Conservation (phyloP, 805 yeast genomes). For the Myxozyma monticola region DNA sequence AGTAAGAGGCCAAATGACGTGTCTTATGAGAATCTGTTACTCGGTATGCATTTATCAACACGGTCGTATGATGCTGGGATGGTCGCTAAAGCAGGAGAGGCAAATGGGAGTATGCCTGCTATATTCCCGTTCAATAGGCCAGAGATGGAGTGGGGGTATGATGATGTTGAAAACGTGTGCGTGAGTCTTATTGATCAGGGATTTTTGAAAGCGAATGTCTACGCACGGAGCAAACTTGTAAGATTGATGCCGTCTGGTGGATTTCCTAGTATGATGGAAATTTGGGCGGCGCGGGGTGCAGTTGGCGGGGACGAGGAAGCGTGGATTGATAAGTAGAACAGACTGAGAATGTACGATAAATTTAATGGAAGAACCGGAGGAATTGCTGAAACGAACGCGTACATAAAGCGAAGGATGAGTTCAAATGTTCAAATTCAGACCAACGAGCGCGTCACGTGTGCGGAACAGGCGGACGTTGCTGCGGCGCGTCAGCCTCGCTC, state of each 20-base stretch:
- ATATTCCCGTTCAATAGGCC: neutral
- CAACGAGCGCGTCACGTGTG: too few species aligned
- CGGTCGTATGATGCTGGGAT: neutral
- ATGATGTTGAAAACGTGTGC: slow-evolving; percentile 39
- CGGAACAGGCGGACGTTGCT: too few species aligned
- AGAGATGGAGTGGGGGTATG: slow-evolving; percentile 24
- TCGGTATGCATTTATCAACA: slow-evolving; percentile 25
- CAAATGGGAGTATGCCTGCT: slow-evolving; percentile 1
- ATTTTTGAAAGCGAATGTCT: slow-evolving; percentile 41
- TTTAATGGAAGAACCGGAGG: too few species aligned
- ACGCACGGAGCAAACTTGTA: slow-evolving; percentile 25
- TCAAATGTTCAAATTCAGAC: too few species aligned
- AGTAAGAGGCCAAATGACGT: slow-evolving; percentile 23
- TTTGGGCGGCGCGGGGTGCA: slow-evolving; percentile 18
- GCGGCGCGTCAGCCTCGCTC: too few species aligned
- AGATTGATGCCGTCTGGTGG: slow-evolving; percentile 24
- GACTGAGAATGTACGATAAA: neutral
- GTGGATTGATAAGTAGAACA: slow-evolving; percentile 26
- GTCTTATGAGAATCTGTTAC: slow-evolving; percentile 20
- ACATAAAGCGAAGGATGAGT: too few species aligned
- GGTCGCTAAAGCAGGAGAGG: neutral
- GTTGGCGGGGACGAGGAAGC: slow-evolving; percentile 23
- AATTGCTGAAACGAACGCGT: too few species aligned
- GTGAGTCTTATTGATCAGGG: slow-evolving; percentile 40
- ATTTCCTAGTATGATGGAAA: slow-evolving; percentile 18